Percentiles rank a stretch among this genome's conserved stretches.
Evolutionary conservation across 176 grass and related monocot species (phyloP).

Genomic region (Avena eriantha): DNA sequence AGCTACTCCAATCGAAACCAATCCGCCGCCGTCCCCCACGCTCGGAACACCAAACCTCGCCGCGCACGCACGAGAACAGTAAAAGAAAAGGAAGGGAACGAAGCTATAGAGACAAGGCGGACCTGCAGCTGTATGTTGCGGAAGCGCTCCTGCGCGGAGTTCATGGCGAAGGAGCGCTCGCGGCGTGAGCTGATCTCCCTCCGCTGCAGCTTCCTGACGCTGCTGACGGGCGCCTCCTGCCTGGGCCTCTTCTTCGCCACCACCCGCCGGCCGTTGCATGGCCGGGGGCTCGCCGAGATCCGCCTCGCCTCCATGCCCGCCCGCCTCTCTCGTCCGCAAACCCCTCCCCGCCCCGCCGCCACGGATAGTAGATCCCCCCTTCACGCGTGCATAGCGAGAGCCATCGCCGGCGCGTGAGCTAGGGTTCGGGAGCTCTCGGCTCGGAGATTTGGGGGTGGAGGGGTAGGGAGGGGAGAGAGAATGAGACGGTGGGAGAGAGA

Average conservation of each 20-base stretch:
- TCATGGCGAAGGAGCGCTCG: constrained; percentile 75
- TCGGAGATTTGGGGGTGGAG: constrained; percentile 45
- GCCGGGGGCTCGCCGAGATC: constrained; percentile 78
- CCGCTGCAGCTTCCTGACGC: constrained; percentile 80
- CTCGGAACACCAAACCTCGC: not conserved
- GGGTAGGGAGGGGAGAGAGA: constrained; percentile 33
- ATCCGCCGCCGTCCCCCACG: not conserved
- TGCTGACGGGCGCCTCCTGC: constrained; percentile 65
- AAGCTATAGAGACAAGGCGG: not conserved
- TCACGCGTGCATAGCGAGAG: constrained; percentile 14
- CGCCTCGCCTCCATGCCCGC: constrained; percentile 73
- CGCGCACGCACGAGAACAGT: not conserved
- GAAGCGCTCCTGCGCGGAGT: constrained; percentile 86
- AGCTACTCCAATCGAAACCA: not conserved
- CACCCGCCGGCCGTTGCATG: constrained; percentile 75
- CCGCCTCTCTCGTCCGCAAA: not conserved
- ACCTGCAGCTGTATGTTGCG: constrained; percentile 91
- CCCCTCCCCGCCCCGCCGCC: not conserved
- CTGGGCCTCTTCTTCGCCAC: constrained; percentile 76
- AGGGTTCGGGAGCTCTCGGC: constrained; percentile 60
- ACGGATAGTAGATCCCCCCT: not conserved
- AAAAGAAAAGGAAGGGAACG: not conserved
- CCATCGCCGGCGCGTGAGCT: constrained; percentile 6
- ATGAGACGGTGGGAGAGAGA: not conserved
- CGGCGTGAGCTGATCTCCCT: constrained; percentile 84